Evolutionary conservation across 768 basidiomycete species (phyloP).

Genomic region (Xanthoconium purpureum): DNA sequence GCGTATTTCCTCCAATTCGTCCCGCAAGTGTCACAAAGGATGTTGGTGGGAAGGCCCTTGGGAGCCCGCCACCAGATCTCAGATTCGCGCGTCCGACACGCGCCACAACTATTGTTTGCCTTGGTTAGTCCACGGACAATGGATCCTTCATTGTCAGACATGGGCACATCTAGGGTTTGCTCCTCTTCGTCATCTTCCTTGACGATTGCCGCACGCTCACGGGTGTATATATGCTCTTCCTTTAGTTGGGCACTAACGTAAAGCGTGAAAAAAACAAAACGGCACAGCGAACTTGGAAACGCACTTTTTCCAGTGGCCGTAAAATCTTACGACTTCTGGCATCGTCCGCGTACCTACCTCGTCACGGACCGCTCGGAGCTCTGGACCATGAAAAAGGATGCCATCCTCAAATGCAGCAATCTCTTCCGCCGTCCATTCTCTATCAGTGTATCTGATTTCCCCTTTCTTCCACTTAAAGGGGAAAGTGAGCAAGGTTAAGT

Average conservation of each 20-base stretch:
- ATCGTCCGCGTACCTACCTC: slow-evolving; percentile 69
- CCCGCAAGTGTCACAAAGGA: slow-evolving; percentile 85
- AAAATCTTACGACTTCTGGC: slow-evolving; percentile 79
- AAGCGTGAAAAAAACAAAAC: slow-evolving; percentile 9
- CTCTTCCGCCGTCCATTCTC: slow-evolving; percentile 69
- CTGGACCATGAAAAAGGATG: slow-evolving; percentile 69
- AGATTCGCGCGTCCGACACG: slow-evolving; percentile 80
- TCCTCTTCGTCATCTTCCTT: slow-evolving; percentile 25
- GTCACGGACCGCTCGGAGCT: slow-evolving; percentile 73
- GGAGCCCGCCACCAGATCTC: slow-evolving; percentile 90
- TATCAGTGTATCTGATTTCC: slow-evolving; percentile 65
- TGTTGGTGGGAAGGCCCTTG: slow-evolving; percentile 70
- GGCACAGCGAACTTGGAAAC: slow-evolving; percentile 9
- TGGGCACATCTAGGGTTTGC: slow-evolving; percentile 31
- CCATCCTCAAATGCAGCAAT: slow-evolving; percentile 73
- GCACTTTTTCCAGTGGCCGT: slow-evolving; percentile 85
- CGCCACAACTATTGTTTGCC: slow-evolving; percentile 65
- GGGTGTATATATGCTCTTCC: slow-evolving; percentile 61
- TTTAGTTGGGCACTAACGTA: slow-evolving; percentile 56
- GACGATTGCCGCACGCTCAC: slow-evolving; percentile 33
- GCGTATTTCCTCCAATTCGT: slow-evolving; percentile 92
- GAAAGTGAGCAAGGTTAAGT: slow-evolving; percentile 2
- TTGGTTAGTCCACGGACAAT: slow-evolving; percentile 57
- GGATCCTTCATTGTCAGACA: slow-evolving; percentile 74
- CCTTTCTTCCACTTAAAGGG: slow-evolving; percentile 65